These are phyloP conservation scores for Rhododendron molle DNA, from an alignment of 148 eudicot genomes.

Conservation along the genomic window DNA sequence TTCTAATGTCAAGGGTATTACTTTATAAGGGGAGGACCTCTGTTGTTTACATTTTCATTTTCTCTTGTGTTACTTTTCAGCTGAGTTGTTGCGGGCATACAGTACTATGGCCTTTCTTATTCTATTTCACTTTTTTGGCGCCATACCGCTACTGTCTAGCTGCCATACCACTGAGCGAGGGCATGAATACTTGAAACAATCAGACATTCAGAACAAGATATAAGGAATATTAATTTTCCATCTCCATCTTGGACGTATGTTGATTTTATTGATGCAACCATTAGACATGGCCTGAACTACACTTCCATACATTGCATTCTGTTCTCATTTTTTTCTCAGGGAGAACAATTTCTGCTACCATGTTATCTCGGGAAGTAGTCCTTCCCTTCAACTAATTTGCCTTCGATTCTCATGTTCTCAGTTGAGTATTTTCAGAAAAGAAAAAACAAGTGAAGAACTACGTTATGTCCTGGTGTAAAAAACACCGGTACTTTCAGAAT, in stretches of 20 bases:
- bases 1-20: not conserved
- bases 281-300: not conserved
- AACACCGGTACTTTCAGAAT: not conserved
- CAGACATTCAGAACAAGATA: not conserved
- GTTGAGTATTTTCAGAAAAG: not conserved
- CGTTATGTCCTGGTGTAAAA: not conserved
- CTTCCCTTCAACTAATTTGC: not conserved
- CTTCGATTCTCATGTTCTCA: not conserved
- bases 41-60: not conserved
- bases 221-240: not conserved
- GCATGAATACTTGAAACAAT: not conserved
- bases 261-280: not conserved
- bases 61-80: not conserved
- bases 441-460: not conserved
- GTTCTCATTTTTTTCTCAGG: not conserved
- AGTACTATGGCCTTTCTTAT: no score
- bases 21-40: not conserved
- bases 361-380: not conserved
- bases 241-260: not conserved
- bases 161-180: no score
- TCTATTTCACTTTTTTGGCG: no score
- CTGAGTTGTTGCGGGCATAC: no score
- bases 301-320: not conserved
- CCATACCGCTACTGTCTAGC: no score
- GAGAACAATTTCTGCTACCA: not conserved